Evolutionary conservation across 495 filamentous ascomycete species (phyloP), one percentile per base, ranked within the genome.

Genomic region (Trichoderma reesei): DNA sequence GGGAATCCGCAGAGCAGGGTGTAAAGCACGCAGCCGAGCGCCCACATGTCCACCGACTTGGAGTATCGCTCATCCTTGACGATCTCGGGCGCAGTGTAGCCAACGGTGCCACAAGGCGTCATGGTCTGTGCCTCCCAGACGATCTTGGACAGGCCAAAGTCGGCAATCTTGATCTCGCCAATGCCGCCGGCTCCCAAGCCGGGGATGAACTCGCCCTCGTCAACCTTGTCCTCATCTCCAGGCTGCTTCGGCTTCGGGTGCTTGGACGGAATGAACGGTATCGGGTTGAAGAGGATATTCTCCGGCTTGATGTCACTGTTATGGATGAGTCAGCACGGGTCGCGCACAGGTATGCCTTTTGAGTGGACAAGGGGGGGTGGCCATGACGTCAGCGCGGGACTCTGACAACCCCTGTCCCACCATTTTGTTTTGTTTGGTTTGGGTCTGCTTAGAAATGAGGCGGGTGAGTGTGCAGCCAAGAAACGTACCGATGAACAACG

Each of bases 31-130:
- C 94, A 98, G 11, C 94, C 94, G 42, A 98, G 75, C 13, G 94
- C 94, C 94, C 94, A 98, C 94, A 98, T 98, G 67, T 98, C 94
- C 46, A 98, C 94, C 69, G 91, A 92, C 79, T 98, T 98, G 7
- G 94, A 98, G 71, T 98, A 98, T 42, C 93, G 86, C 73, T 98
- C 94, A 76, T 98, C 94, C 76, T 98, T 98, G 62, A 98, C 94
- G 61, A 98, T 98, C 74, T 98, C 94, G 5, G 94, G 94, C n/a
- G 94, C 94, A 16, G 94, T 98, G 74, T 98, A 98, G 38, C 94
- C 94, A 63, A 98, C 94, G 3, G 94, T 98, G 39, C 94, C 94
- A 74, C 94, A 98, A 26, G 94, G 94, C 2, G 94, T 98, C 91
- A 97, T 97, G n/a, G 94, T 98, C 71, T 96, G 90, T 64, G 85